Evolutionary conservation across 805 yeast genomes (phyloP), one percentile per base, ranked within the genome.

Genomic region (Torulaspora quercuum): DNA sequence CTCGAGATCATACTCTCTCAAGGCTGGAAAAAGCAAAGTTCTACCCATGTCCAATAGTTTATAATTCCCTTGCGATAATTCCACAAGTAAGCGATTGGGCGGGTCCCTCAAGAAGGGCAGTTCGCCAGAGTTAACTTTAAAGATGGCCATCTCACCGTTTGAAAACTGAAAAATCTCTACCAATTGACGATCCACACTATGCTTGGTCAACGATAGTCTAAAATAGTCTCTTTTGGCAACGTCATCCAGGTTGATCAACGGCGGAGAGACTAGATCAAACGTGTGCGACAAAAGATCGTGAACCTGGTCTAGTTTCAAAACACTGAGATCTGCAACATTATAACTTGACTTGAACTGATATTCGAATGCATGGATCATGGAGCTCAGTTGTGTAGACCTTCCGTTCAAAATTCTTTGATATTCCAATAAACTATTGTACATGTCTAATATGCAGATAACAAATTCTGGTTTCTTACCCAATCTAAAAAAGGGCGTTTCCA

Each of bases 61-160:
- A 25, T 37, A 41, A 10, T 46, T 39, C 6, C 49, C 48, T 7
- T 30, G 25, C 1, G 38, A 20, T 7, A 54, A 21, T 23, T 41
- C 39, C 6, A 37, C 22, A 16, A 55, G 29, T 12, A 54, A 29
- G 1, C 41, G 19, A 3, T 27, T 41, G 7, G 40, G 34, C 8
- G 43, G 15, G 13, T 25, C 34, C 9, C 37, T 28, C 2, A 24
- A 10, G 16, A 25, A 24, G 14, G 55, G 44, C 32, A 45, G 18
- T 11, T 42, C 38, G 3, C 52, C 53, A 6, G 52, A 42, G 29
- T 48, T 49, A 5, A 57, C 46, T 25, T 45, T 49, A 29, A 56
- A 53, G 4, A 59, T 44, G 4, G 59, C 60, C 21, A 58, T 15
- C 19, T 47, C 52, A 3, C 57, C 58, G 25, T 38, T 49, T n/a